Conservation (phyloP, 2,329 filamentous ascomycete species). For the Cladophialophora bantiana region DNA sequence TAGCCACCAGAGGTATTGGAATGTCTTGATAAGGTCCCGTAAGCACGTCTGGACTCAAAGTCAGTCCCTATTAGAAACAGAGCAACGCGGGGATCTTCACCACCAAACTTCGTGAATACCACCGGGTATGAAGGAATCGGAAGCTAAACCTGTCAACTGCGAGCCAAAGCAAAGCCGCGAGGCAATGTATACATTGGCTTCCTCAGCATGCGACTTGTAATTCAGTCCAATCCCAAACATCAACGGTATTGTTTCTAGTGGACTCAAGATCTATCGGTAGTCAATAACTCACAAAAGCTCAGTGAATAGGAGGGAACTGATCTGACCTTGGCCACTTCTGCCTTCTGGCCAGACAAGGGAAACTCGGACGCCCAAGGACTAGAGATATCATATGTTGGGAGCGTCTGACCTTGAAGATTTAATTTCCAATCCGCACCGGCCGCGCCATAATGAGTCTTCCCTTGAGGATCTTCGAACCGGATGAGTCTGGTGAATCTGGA, state of each 20-base stretch:
- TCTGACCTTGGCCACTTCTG: not conserved
- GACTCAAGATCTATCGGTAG: slow-evolving; percentile 13
- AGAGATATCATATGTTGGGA: not conserved
- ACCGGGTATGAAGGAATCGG: slow-evolving; percentile 9
- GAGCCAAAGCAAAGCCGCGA: too few relatives aligned
- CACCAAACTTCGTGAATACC: slow-evolving; percentile 10
- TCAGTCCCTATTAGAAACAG: not conserved
- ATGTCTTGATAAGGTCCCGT: slow-evolving; percentile 8
- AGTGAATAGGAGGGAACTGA: not conserved
- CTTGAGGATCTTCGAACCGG: slow-evolving; percentile 12
- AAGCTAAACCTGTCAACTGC: not conserved
- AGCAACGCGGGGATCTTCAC: not conserved
- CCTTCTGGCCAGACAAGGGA: not conserved
- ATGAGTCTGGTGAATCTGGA: not conserved
- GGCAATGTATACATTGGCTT: slow-evolving; percentile 43
- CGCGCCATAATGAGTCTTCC: slow-evolving; percentile 11
- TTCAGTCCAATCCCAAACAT: slow-evolving; percentile 56
- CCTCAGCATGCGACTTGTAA: slow-evolving; percentile 50
- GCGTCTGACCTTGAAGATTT: slow-evolving; percentile 2
- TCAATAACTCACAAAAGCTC: not conserved
- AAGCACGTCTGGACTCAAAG: not conserved
- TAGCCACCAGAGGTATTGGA: not conserved
- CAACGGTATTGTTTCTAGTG: slow-evolving; percentile 38
- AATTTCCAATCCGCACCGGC: slow-evolving; percentile 2
- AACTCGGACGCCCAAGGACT: slow-evolving; percentile 4